Conservation (phyloP, 176 grass and related monocot genomes). For the Phragmites australis region DNA sequence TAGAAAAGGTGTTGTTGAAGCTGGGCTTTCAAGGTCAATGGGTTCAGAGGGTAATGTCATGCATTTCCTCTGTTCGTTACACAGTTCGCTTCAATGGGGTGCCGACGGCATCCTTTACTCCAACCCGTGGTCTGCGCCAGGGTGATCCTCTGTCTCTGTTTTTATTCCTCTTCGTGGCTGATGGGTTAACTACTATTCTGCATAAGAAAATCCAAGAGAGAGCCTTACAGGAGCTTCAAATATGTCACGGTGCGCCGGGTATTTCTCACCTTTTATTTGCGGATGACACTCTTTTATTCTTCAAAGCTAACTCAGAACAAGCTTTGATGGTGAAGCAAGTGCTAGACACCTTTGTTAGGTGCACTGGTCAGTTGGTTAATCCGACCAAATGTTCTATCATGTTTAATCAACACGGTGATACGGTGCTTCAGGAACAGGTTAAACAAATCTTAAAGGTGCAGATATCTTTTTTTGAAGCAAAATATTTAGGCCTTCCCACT, state of each 20-base stretch:
- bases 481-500: no score
- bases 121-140: background rate
- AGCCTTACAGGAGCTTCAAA: rapidly evolving
- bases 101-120: background rate
- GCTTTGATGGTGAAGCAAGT: background rate
- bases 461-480: no score
- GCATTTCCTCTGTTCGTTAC: background rate
- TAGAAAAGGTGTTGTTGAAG: background rate
- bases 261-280: background rate
- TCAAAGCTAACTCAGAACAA: background rate
- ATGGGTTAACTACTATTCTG: background rate
- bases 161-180: background rate
- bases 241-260: background rate
- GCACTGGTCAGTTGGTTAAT: background rate
- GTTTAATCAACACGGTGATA: background rate
- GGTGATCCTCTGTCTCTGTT: background rate
- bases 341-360: background rate
- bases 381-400: background rate
- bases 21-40: background rate
- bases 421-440: no score
- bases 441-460: no score
- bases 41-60: background rate
- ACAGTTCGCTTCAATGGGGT: background rate
- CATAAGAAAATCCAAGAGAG: rapidly evolving
- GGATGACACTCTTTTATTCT: background rate